These are phyloP conservation scores for Melastoma candidum DNA, from an alignment of 441 rosid genomes.

Conservation along the genomic window DNA sequence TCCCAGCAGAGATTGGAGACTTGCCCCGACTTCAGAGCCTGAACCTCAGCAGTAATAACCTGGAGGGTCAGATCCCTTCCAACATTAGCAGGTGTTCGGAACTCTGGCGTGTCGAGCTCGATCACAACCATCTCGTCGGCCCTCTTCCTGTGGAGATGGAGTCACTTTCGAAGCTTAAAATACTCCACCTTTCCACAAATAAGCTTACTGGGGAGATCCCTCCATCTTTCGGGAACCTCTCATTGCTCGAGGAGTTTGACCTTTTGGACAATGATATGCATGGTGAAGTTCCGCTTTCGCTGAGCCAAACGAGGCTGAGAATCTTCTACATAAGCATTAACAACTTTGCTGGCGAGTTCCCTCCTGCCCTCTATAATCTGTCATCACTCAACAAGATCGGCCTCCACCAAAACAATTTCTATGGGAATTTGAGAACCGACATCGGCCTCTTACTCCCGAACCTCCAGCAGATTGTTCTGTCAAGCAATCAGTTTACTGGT, in stretches of 20 bases:
- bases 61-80: no score
- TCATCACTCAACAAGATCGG: neutral
- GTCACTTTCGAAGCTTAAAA: slow-evolving; percentile 4
- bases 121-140: neutral
- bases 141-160: slow-evolving; percentile 1
- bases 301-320: slow-evolving; percentile 3
- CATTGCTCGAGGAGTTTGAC: neutral
- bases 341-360: slow-evolving; percentile 3
- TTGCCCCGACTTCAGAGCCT: no score
- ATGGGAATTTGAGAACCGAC: slow-evolving; percentile 4
- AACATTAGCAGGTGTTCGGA: neutral
- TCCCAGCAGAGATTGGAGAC: no score
- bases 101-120: neutral
- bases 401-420: neutral
- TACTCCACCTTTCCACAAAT: neutral
- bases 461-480: neutral
- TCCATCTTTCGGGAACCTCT: slow-evolving; percentile 6
- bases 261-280: neutral
- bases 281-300: slow-evolving; percentile 3
- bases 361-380: slow-evolving; percentile 15
- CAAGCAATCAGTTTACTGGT: neutral
- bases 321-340: neutral
- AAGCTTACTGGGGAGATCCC: neutral
- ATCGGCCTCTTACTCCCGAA: slow-evolving; percentile 8
- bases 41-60: no score